Evolutionary conservation across 208 protist genomes (phyloP).

Genomic region (Trypanosoma avium): DNA sequence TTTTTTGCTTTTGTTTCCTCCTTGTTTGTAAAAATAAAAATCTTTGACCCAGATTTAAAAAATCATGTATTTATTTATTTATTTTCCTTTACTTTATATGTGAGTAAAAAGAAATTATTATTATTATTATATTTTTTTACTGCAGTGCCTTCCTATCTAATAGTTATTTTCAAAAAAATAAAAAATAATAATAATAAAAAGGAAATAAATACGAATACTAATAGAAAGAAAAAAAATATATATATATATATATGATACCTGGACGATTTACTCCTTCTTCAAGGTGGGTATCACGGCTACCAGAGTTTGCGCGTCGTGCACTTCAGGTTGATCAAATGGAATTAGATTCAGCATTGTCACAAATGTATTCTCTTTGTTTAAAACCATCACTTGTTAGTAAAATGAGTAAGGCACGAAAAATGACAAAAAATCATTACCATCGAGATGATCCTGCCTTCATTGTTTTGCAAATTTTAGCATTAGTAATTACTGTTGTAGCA

Average conservation of each 20-base stretch:
- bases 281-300: slow-evolving; percentile 67
- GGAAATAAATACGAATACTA: no score
- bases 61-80: no score
- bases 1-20: no score
- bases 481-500: slow-evolving; percentile 61
- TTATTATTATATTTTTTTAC: slow-evolving; percentile 6
- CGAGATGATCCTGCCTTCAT: slow-evolving; percentile 97
- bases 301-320: slow-evolving; percentile 77
- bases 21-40: no score
- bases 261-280: slow-evolving; percentile 30
- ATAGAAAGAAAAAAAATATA: neutral
- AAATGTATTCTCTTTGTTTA: slow-evolving; percentile 88
- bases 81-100: no score
- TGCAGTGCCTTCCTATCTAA: neutral
- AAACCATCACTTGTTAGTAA: slow-evolving; percentile 83
- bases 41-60: no score
- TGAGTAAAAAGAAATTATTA: neutral
- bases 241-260: slow-evolving; percentile 15
- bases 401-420: slow-evolving; percentile 87
- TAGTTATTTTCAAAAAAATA: no score
- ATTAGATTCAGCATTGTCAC: slow-evolving; percentile 87
- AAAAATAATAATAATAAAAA: no score
- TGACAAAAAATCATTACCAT: slow-evolving; percentile 97
- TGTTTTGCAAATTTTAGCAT: slow-evolving; percentile 89
- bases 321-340: slow-evolving; percentile 91